Conservation (phyloP, 352 stramenopile species). For the Phytophthora uliginosa region DNA sequence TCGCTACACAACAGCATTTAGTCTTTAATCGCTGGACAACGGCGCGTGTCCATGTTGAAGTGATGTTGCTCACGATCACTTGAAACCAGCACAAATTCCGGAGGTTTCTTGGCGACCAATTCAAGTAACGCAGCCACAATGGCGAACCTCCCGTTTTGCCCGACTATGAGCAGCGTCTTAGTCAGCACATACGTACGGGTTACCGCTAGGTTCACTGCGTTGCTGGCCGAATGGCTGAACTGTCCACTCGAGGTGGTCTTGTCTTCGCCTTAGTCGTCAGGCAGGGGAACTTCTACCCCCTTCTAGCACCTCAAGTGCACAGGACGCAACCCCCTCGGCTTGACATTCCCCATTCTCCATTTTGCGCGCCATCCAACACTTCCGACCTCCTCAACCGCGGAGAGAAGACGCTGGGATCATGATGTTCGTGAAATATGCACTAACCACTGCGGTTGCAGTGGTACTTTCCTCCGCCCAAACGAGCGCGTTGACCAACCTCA, state of each 20-base stretch:
- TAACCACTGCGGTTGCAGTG: slow-evolving; percentile 4
- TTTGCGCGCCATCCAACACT: neutral
- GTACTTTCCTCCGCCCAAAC: neutral
- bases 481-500: slow-evolving; percentile 33
- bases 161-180: neutral
- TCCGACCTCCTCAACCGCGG: neutral
- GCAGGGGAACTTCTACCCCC: neutral
- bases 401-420: neutral
- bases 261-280: neutral
- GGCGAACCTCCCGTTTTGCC: neutral
- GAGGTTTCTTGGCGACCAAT: neutral
- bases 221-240: neutral
- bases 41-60: slow-evolving; percentile 1
- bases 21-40: neutral
- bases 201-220: neutral
- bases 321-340: neutral
- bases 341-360: slow-evolving; percentile 3
- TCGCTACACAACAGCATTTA: neutral
- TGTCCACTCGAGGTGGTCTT: neutral
- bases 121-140: neutral
- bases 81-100: neutral
- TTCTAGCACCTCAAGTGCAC: neutral
- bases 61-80: slow-evolving; percentile 6
- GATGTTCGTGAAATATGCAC: neutral
- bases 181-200: neutral